These are phyloP conservation scores for Amylocarpus encephaloides DNA, from an alignment of 2,329 filamentous ascomycete species.

Conservation along the genomic window DNA sequence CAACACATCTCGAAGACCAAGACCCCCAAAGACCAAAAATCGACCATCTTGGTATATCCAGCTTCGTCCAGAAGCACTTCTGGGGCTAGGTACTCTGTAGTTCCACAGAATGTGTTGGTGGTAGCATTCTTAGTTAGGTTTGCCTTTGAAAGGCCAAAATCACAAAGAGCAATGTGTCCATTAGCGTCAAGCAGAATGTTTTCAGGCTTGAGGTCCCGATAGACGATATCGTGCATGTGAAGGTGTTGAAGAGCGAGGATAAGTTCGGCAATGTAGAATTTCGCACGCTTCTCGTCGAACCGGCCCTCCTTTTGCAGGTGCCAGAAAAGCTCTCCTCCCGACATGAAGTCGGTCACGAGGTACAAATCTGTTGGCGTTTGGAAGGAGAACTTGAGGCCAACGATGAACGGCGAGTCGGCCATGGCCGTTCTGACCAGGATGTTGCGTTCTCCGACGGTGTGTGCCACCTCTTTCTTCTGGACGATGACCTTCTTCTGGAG, in stretches of 20 bases:
- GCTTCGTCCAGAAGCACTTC: slow-evolving; percentile 94
- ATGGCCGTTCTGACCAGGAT: slow-evolving; percentile 87
- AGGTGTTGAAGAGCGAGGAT: slow-evolving; percentile 93
- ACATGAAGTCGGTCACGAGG: slow-evolving; percentile 99
- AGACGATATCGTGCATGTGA: slow-evolving; percentile 95
- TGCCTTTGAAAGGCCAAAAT: slow-evolving; percentile 95
- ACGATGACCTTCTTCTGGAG: slow-evolving; percentile 99
- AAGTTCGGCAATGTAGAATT: slow-evolving; percentile 98
- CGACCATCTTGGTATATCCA: slow-evolving; percentile 99
- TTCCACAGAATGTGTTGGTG: slow-evolving; percentile 98
- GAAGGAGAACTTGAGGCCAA: slow-evolving; percentile 97
- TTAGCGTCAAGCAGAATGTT: slow-evolving; percentile 97
- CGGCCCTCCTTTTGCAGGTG: slow-evolving; percentile 95
- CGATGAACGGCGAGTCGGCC: slow-evolving; percentile 94
- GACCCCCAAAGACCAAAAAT: slow-evolving; percentile 97
- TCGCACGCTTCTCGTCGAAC: slow-evolving; percentile 89
- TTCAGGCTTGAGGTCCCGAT: slow-evolving; percentile 94
- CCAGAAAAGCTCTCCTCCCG: slow-evolving; percentile 96
- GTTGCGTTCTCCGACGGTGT: slow-evolving; percentile 94
- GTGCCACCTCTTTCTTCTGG: slow-evolving; percentile 98
- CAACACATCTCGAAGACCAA: slow-evolving; percentile 99
- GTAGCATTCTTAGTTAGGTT: slow-evolving; percentile 96
- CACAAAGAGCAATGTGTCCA: slow-evolving; percentile 93
- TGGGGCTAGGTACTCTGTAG: slow-evolving; percentile 93
- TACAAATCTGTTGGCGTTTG: slow-evolving; percentile 96